Conservation (phyloP, 495 filamentous ascomycete species). For the Penicillium canariense region DNA sequence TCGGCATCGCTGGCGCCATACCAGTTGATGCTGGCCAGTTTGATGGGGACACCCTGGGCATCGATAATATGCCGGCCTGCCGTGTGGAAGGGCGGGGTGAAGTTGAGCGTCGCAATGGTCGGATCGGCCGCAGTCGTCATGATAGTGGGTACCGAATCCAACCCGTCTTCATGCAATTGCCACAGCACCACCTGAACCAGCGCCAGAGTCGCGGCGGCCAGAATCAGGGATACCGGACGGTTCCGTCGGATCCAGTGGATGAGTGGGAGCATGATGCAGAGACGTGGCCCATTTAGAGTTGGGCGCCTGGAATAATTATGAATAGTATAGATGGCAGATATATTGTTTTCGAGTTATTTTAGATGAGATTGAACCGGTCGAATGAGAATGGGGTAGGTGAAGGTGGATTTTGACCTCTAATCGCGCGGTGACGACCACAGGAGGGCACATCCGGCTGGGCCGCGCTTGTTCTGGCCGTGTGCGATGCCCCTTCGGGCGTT, state of each 20-base stretch:
- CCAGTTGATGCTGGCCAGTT: conserved; percentile 61
- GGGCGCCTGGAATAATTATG: background rate
- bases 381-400: background rate
- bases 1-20: conserved; percentile 60
- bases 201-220: background rate
- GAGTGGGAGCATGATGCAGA: background rate
- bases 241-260: conserved; percentile 6
- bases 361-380: background rate
- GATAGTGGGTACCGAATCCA: background rate
- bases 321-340: background rate
- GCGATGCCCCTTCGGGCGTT: background rate
- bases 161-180: background rate
- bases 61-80: conserved; percentile 56
- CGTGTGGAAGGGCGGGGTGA: conserved; percentile 49
- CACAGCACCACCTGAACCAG: background rate
- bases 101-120: conserved; percentile 1
- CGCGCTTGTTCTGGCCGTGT: conserved; percentile 3
- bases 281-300: background rate
- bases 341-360: background rate
- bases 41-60: conserved; percentile 46
- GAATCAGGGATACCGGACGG: background rate
- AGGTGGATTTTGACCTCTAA: background rate
- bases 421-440: too few species aligned
- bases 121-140: background rate
- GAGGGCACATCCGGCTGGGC: conserved; percentile 4